These are phyloP conservation scores for Endothia cerciana DNA, from an alignment of 2,329 filamentous ascomycete genomes.

Conservation along the genomic window DNA sequence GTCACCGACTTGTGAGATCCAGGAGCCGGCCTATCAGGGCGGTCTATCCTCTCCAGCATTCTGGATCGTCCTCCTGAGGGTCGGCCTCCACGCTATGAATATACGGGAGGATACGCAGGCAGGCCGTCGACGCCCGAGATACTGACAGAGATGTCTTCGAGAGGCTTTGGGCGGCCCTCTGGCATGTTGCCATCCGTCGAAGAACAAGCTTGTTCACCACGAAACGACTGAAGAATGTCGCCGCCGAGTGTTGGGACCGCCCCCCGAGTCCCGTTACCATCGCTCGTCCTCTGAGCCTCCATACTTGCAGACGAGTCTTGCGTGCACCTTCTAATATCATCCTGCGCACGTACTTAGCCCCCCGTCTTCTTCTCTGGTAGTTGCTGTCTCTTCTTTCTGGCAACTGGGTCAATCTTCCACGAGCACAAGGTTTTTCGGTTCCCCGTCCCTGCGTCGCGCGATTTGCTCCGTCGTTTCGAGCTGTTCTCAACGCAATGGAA, in stretches of 20 bases:
- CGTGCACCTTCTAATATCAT: neutral
- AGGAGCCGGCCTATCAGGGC: neutral
- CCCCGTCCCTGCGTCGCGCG: conserved; percentile 4
- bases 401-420: neutral
- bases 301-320: neutral
- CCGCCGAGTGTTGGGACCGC: neutral
- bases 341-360: neutral
- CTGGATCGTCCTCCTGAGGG: neutral
- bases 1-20: neutral
- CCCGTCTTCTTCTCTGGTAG: neutral
- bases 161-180: neutral
- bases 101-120: conserved; percentile 3
- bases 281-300: too few species aligned
- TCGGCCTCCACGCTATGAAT: neutral
- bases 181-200: neutral
- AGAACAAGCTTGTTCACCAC: neutral
- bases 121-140: neutral
- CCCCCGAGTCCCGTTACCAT: too few species aligned
- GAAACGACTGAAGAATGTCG: neutral
- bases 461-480: neutral
- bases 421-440: neutral
- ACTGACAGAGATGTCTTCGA: neutral
- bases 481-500: too few species aligned
- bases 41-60: neutral
- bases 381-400: neutral